phyloP scores from a whole-genome alignment of 176 grass and related monocot genomes.

The Puccinellia tenuiflora region DNA sequence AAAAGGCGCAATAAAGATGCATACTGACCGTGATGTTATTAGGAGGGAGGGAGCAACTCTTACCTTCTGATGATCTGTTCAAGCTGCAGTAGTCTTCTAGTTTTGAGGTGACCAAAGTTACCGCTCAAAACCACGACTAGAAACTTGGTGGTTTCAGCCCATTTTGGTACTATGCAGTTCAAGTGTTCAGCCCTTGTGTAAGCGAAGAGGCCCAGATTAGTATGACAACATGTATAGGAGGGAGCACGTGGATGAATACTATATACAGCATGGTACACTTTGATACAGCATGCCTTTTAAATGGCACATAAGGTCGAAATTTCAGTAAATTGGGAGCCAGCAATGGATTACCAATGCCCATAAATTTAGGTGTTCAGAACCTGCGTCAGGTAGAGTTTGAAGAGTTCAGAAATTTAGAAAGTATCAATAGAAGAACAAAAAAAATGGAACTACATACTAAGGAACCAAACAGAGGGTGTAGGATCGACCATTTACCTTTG shows the following conservation, averaged over 20 bases:
- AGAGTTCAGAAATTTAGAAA: background rate
- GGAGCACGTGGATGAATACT: background rate
- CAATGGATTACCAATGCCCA: background rate
- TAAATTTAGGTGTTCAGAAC: background rate
- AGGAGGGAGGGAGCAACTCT: background rate
- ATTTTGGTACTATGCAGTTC: background rate
- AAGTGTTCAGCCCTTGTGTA: background rate
- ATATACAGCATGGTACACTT: background rate
- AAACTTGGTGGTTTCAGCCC: background rate
- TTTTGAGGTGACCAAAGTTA: background rate
- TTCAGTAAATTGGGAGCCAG: background rate
- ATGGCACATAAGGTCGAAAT: background rate
- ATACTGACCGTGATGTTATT: conserved; percentile 20
- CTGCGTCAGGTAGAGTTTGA: background rate
- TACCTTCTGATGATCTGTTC: background rate
- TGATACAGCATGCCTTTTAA: background rate
- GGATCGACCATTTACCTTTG: background rate
- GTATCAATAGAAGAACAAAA: background rate
- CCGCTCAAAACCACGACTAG: background rate
- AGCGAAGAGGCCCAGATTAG: background rate
- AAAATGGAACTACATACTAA: background rate
- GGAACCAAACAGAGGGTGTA: background rate
- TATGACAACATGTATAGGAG: background rate
- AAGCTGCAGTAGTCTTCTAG: background rate
- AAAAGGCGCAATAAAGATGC: too few species aligned